Evolutionary conservation across 2,329 filamentous ascomycete genomes (phyloP).

Genomic region (Neonectria coccinea): DNA sequence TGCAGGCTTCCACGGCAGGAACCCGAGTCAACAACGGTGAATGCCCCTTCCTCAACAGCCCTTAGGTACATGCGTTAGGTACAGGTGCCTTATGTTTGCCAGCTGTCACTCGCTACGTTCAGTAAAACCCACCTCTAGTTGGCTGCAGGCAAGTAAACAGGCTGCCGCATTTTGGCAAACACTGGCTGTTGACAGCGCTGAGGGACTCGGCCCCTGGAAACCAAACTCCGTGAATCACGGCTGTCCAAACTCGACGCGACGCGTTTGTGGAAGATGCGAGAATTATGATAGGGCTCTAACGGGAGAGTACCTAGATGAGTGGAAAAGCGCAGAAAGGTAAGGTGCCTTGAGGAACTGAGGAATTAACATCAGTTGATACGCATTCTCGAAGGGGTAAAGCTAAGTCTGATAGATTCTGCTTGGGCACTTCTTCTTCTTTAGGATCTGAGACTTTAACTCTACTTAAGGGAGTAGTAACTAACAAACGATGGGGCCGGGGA

Average conservation of each 20-base stretch:
- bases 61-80: background rate
- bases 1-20: conserved; percentile 9
- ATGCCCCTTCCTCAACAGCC: background rate
- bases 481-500: too few species aligned
- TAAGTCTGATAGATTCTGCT: too few species aligned
- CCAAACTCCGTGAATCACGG: background rate
- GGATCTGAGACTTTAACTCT: background rate
- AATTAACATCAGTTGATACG: background rate
- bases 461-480: too few species aligned
- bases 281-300: background rate
- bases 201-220: background rate
- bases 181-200: background rate
- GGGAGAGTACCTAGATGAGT: background rate
- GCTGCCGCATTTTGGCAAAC: background rate
- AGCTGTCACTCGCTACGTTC: background rate
- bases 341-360: background rate
- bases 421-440: background rate
- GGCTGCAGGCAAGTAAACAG: background rate
- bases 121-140: background rate
- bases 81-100: background rate
- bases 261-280: background rate
- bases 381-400: too few species aligned
- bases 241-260: background rate
- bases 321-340: too few species aligned
- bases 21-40: background rate